Conservation (phyloP, 2,329 filamentous ascomycete species). For the Cladorrhinum sp. region DNA sequence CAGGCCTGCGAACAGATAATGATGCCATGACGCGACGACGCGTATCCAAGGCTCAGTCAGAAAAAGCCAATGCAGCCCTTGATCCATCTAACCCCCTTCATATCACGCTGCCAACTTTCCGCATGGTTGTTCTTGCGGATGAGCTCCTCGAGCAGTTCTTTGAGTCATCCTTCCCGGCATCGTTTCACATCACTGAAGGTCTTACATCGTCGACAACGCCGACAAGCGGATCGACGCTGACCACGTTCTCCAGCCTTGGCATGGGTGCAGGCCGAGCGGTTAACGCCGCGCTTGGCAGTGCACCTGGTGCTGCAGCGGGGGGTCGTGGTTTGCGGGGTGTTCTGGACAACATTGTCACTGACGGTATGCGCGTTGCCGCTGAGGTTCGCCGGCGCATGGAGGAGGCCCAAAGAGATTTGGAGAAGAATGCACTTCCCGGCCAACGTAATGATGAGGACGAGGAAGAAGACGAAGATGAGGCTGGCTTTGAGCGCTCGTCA, state of each 20-base stretch:
- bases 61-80: slow-evolving; percentile 82
- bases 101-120: slow-evolving; percentile 95
- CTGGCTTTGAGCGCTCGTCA: slow-evolving; percentile 21
- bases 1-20: slow-evolving; percentile 22
- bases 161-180: slow-evolving; percentile 89
- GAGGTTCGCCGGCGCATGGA: slow-evolving; percentile 93
- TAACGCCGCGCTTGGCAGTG: slow-evolving; percentile 39
- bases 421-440: slow-evolving; percentile 70
- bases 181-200: slow-evolving; percentile 80
- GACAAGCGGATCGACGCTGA: slow-evolving; percentile 62
- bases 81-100: slow-evolving; percentile 91
- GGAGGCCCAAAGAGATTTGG: slow-evolving; percentile 87
- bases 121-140: slow-evolving; percentile 96
- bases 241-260: slow-evolving; percentile 76
- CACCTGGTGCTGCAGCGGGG: slow-evolving; percentile 38
- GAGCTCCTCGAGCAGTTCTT: slow-evolving; percentile 97
- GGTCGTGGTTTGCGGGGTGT: slow-evolving; percentile 83
- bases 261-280: slow-evolving; percentile 48
- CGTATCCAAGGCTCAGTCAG: slow-evolving; percentile 64
- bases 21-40: slow-evolving; percentile 35
- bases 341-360: slow-evolving; percentile 93
- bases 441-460: slow-evolving; percentile 63
- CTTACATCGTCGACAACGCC: slow-evolving; percentile 45
- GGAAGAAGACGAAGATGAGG: slow-evolving; percentile 26
- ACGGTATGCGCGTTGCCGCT: slow-evolving; percentile 92